Evolutionary conservation across 176 grass and related monocot species (phyloP).

Genomic region (Aegilops umbellulata): DNA sequence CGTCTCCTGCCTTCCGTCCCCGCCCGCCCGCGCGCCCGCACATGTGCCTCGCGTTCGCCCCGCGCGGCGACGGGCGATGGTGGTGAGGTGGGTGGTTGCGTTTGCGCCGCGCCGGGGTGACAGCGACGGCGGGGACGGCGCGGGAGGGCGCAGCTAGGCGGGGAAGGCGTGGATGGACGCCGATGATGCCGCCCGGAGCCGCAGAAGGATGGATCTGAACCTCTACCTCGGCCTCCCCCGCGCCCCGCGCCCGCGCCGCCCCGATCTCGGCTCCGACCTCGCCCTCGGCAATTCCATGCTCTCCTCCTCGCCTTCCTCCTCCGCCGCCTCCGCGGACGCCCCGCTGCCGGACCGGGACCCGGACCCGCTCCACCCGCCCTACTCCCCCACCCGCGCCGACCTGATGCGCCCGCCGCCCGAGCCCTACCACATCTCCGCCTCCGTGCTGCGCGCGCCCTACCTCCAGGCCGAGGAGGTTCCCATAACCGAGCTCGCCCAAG

Average conservation of each 20-base stretch:
- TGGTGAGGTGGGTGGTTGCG: background rate
- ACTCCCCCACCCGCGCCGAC: conserved; percentile 33
- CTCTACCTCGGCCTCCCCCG: conserved; percentile 91
- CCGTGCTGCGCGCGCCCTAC: conserved; percentile 31
- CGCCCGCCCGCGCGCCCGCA: too few relatives aligned
- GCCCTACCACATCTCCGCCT: conserved; percentile 22
- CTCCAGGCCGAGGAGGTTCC: background rate
- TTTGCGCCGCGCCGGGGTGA: background rate
- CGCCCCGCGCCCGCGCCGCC: conserved; percentile 53
- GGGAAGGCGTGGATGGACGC: conserved; percentile 36
- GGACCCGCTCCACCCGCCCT: conserved; percentile 28
- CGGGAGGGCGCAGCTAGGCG: background rate
- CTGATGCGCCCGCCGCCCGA: conserved; percentile 38
- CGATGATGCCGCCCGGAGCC: conserved; percentile 54
- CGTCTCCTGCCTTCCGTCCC: background rate
- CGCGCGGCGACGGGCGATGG: background rate
- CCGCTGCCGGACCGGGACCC: conserved; percentile 8
- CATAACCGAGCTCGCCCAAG: conserved; percentile 28
- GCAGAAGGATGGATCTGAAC: conserved; percentile 95
- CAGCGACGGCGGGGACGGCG: background rate
- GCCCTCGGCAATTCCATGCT: conserved; percentile 70
- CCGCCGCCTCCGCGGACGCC: conserved; percentile 54
- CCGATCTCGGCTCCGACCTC: conserved; percentile 90
- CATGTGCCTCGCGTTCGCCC: background rate
- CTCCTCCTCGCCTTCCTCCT: conserved; percentile 45